Conservation (phyloP, 106 monocot species). For the Dendrobium huoshanense region DNA sequence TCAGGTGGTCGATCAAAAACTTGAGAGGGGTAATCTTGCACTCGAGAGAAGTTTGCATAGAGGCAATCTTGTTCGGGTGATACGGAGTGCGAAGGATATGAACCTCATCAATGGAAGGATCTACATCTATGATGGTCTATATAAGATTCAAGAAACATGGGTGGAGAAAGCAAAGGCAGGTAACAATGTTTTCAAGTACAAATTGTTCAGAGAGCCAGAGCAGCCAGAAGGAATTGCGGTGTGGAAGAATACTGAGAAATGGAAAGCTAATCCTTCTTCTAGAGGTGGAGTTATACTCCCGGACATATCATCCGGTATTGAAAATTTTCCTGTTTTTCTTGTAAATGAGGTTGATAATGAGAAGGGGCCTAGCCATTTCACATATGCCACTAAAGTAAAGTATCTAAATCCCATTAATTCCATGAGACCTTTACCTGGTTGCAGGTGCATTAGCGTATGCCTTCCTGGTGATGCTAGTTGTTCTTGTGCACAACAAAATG, state of each 20-base stretch:
- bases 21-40: constrained; percentile 81
- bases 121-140: constrained; percentile 83
- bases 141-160: constrained; percentile 58
- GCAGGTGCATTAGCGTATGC: constrained; percentile 50
- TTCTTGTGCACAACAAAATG: constrained; percentile 46
- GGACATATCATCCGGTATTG: constrained; percentile 54
- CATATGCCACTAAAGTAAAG: constrained; percentile 33
- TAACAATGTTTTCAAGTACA: constrained; percentile 69
- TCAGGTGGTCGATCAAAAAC: constrained; percentile 57
- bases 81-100: constrained; percentile 46
- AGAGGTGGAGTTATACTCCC: constrained; percentile 40
- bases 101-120: constrained; percentile 31
- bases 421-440: constrained; percentile 31
- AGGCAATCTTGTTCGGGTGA: constrained; percentile 48
- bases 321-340: constrained; percentile 55
- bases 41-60: constrained; percentile 58
- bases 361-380: constrained; percentile 44
- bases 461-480: constrained; percentile 51
- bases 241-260: constrained; percentile 57
- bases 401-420: constrained; percentile 14
- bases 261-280: constrained; percentile 45
- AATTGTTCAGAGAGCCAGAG: constrained; percentile 47
- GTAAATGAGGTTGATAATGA: constrained; percentile 71
- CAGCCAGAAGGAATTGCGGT: constrained; percentile 55
- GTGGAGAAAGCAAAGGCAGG: constrained; percentile 57